phyloP scores from a whole-genome alignment of 2,329 filamentous ascomycete genomes.

The Botrytis hyacinthi region DNA sequence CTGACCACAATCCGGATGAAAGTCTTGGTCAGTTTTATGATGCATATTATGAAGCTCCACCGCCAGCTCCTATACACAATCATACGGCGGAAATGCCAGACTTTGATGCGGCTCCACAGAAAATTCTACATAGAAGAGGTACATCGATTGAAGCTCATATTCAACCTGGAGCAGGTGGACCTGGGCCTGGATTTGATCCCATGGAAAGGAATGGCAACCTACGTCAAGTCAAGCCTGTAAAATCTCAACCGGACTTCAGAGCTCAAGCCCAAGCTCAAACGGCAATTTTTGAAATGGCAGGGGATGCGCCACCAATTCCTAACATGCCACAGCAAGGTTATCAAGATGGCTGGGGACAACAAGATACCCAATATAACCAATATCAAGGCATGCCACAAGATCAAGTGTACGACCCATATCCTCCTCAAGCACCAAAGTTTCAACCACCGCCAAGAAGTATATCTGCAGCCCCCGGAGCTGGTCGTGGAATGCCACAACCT shows the following conservation, averaged over 20 bases:
- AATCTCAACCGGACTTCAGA: conserved; percentile 66
- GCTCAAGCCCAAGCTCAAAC: conserved; percentile 52
- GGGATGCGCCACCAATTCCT: conserved; percentile 58
- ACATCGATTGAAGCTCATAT: conserved; percentile 37
- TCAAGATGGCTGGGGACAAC: conserved; percentile 33
- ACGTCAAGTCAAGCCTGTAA: conserved; percentile 54
- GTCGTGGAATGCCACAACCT: conserved; percentile 25
- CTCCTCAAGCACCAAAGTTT: conserved; percentile 29
- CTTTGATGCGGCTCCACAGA: conserved; percentile 30
- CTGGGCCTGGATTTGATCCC: neutral
- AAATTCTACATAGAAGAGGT: conserved; percentile 29
- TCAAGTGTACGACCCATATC: conserved; percentile 29
- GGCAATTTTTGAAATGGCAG: conserved; percentile 72
- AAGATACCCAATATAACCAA: conserved; percentile 29
- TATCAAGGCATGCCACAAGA: conserved; percentile 23
- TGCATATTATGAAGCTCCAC: conserved; percentile 49
- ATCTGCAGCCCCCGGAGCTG: conserved; percentile 32
- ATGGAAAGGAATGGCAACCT: conserved; percentile 40
- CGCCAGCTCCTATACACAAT: conserved; percentile 22
- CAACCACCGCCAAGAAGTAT: conserved; percentile 33
- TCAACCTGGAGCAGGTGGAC: conserved; percentile 22
- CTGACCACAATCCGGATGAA: conserved; percentile 38
- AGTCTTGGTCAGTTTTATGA: conserved; percentile 54
- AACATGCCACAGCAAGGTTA: conserved; percentile 32
- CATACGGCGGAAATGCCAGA: conserved; percentile 36